phyloP scores from a whole-genome alignment of 768 basidiomycete species.

The Lentinula aciculospora region DNA sequence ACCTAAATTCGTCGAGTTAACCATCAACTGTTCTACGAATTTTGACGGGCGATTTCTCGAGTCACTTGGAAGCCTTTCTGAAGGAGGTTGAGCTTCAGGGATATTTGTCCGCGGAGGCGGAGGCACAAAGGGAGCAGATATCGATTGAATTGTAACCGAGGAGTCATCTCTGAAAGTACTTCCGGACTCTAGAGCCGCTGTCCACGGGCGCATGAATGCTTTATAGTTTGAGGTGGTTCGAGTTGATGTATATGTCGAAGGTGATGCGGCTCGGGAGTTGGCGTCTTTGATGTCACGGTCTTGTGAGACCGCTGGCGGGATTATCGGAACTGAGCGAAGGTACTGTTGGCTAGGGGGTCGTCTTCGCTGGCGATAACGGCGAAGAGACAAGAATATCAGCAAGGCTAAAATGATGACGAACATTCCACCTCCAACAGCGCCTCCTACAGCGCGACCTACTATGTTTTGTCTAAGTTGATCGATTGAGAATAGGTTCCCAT shows the following conservation, averaged over 20 bases:
- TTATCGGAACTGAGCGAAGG: not conserved
- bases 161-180: not conserved
- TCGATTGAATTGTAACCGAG: not conserved
- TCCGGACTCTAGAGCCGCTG: not conserved
- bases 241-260: not conserved
- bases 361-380: not conserved
- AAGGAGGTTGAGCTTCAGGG: not conserved
- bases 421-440: not conserved
- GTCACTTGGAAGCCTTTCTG: not conserved
- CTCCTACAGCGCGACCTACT: not conserved
- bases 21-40: conserved; percentile 3
- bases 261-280: not conserved
- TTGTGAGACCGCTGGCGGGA: not conserved
- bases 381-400: not conserved
- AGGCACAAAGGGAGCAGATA: not conserved
- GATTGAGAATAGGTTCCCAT: not conserved
- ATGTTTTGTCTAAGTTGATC: not conserved
- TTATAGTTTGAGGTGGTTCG: not conserved
- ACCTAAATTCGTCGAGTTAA: conserved; percentile 3
- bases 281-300: not conserved
- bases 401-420: not conserved
- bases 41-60: not conserved
- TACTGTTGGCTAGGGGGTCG: not conserved
- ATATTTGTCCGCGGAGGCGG: not conserved
- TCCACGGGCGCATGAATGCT: not conserved